These are phyloP conservation scores for Penicillium coprophilum DNA, from an alignment of 495 filamentous ascomycete genomes.

Conservation along the genomic window DNA sequence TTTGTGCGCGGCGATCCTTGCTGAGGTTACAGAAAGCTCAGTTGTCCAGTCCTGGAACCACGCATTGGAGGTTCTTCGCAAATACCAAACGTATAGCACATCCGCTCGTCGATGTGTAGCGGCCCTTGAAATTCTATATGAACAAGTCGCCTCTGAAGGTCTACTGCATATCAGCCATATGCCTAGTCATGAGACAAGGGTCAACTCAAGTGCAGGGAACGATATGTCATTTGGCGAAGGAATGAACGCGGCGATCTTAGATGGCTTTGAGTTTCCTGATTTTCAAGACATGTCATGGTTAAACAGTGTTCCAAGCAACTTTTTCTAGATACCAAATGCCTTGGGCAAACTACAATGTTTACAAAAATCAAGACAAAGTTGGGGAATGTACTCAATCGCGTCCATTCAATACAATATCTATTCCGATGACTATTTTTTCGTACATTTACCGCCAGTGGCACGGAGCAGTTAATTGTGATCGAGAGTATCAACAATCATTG, in stretches of 20 bases:
- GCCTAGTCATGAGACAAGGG: not conserved
- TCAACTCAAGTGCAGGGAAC: slow-evolving; percentile 12
- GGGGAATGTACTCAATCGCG: not conserved
- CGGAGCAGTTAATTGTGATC: too few species aligned
- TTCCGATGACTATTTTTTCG: not conserved
- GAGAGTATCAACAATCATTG: too few species aligned
- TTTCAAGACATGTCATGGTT: slow-evolving; percentile 45
- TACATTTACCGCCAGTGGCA: not conserved
- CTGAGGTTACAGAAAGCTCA: slow-evolving; percentile 28
- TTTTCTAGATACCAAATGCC: slow-evolving; percentile 16
- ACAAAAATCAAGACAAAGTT: not conserved
- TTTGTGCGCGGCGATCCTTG: slow-evolving; percentile 32
- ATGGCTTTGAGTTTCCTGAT: slow-evolving; percentile 34
- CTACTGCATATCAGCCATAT: slow-evolving; percentile 1
- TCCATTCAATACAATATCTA: not conserved
- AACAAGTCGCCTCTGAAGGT: slow-evolving; percentile 32
- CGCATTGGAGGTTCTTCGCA: slow-evolving; percentile 36
- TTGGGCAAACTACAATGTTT: not conserved
- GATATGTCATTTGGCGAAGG: slow-evolving; percentile 35
- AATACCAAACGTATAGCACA: slow-evolving; percentile 37
- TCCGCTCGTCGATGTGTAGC: slow-evolving; percentile 40
- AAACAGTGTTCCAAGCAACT: slow-evolving; percentile 39
- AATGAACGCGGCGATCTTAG: slow-evolving; percentile 31
- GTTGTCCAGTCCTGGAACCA: slow-evolving; percentile 35
- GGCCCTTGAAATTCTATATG: slow-evolving; percentile 41